Evolutionary conservation across 495 filamentous ascomycete genomes (phyloP), one percentile per base, ranked within the genome.

Genomic region (Collariella sp.): DNA sequence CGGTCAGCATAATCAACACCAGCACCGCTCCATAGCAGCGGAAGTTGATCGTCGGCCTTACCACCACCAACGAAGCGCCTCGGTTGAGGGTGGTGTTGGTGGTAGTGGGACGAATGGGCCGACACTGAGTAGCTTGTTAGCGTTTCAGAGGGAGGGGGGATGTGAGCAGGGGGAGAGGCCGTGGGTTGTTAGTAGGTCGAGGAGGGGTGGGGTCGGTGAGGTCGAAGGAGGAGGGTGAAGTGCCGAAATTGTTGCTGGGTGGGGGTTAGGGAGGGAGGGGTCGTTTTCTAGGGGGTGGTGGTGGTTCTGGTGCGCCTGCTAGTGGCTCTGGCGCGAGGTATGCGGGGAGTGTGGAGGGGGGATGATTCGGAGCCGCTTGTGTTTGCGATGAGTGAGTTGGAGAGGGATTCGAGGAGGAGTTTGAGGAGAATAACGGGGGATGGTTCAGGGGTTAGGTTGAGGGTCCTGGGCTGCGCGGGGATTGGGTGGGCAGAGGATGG

Each of bases 371-470:
- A 95, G 67, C 85, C 85, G 23, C 69, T 95, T 10, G 70, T 94
- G 16, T 95, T 95, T 62, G 85, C 86, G 38, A 91, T 95, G 86
- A 90, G 86, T 52, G 89, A 95, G 61, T 80, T 93, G 55, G 84
- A 81, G 46, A 71, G 80, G 23, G 74, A 76, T 18, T 82, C 80
- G 13, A 79, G 87, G 46, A 77, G 86, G 50, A 91, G 88, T 58
- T 68, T 89, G 16, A 91, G 61, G 87, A 89, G 61, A 76, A 72
- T 7, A 20, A 20, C 10, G 40, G 39, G 39, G 10, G 22, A 10
- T 2, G 45, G 29, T 29, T 5, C 29, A 35, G 77, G 76, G 23
- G 36, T 24, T 16, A 72, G 76, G 24, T 15, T n/a, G 31, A 9
- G n/a, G 42, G 5, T 20, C 19, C n/a, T n/a, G n/a, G 1, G 15